Percentiles rank a stretch among this genome's conserved stretches.
phyloP scores from a whole-genome alignment of 1,139 yeast species.

The Candida gigantensis region DNA sequence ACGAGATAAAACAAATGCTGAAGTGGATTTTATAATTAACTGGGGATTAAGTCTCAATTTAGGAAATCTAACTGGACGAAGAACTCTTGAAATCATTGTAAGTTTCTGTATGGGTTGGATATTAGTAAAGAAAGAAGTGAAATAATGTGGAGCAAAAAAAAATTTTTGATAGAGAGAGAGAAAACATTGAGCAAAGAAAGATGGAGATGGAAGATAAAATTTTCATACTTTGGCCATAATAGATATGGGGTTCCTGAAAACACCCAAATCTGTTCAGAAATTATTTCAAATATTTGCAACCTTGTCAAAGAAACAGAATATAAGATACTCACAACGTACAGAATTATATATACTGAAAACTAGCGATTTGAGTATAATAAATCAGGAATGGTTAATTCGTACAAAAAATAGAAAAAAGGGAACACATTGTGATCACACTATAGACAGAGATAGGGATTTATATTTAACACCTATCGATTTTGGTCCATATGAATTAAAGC shows the following conservation, averaged over 20 bases:
- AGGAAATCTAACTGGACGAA: background rate
- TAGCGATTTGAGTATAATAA: slow-evolving; percentile 1
- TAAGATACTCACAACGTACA: background rate
- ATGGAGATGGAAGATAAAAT: background rate
- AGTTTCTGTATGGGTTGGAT: too few relatives aligned
- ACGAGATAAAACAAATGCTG: background rate
- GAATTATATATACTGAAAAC: background rate
- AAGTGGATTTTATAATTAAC: background rate
- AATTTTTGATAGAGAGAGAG: background rate
- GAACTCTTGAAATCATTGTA: slow-evolving; percentile 3
- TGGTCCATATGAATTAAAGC: slow-evolving; percentile 7
- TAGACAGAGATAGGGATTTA: background rate
- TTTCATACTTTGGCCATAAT: background rate
- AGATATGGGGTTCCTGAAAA: background rate
- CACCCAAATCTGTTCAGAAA: slow-evolving; percentile 6
- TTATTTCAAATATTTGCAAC: slow-evolving; percentile 4
- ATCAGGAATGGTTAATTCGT: slow-evolving; percentile 3
- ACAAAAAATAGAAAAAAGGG: slow-evolving; percentile 6
- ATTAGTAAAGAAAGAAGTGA: background rate
- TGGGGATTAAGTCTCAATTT: background rate
- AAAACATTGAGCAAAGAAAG: background rate
- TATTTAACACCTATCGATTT: slow-evolving; percentile 7
- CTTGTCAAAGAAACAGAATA: slow-evolving; percentile 1
- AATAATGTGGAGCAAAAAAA: background rate
- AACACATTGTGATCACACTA: background rate